These are phyloP conservation scores for Ustilago curta DNA, from an alignment of 1,284 basidiomycete genomes.

Conservation along the genomic window DNA sequence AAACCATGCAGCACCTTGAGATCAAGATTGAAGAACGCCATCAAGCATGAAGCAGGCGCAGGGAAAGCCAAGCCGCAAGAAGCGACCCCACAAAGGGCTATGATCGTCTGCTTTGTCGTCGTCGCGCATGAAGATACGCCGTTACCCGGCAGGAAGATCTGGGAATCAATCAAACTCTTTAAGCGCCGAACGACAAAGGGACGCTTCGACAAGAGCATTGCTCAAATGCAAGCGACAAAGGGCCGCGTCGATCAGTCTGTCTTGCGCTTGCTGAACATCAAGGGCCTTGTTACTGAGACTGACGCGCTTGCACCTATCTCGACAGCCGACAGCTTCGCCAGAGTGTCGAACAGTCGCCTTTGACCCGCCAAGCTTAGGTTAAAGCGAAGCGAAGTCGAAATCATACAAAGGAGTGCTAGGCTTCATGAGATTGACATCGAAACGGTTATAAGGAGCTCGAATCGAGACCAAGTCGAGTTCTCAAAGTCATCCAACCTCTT, in stretches of 20 bases:
- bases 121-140: neutral
- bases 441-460: constrained; percentile 16
- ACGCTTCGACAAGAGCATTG: too few species aligned
- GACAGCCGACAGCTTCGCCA: neutral
- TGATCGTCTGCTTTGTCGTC: neutral
- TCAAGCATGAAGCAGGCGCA: neutral
- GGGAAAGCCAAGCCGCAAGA: too few species aligned
- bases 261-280: neutral
- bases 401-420: neutral
- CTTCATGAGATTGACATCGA: neutral
- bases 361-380: neutral
- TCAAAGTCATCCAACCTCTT: constrained; percentile 22
- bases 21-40: neutral
- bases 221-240: neutral
- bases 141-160: neutral
- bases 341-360: neutral
- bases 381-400: neutral
- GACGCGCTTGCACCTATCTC: neutral
- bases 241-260: neutral
- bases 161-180: neutral
- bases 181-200: neutral
- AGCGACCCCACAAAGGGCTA: constrained; percentile 1
- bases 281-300: neutral
- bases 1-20: neutral
- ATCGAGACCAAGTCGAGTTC: neutral